Evolutionary conservation across 805 yeast species (phyloP).

Genomic region (Blastobotrys chiropterorum): DNA sequence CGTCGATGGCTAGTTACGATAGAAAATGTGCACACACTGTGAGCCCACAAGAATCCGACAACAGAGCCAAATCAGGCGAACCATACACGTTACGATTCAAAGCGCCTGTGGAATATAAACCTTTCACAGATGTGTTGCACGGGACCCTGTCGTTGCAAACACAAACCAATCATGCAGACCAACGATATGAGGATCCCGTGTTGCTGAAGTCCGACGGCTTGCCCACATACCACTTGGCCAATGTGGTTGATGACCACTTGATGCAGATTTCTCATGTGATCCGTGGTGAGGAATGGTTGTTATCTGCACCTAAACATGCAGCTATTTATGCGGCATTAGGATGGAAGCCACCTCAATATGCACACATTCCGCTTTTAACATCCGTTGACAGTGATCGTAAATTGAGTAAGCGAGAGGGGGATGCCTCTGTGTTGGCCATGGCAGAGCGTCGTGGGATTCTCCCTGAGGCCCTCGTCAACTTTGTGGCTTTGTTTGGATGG

Average conservation of each 20-base stretch:
- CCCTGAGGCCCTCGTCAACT: constrained; percentile 85
- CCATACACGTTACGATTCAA: constrained; percentile 62
- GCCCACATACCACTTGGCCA: constrained; percentile 96
- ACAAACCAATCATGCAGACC: constrained; percentile 62
- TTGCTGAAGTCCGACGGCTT: constrained; percentile 86
- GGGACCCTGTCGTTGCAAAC: constrained; percentile 75
- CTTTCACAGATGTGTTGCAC: constrained; percentile 67
- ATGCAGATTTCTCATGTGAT: constrained; percentile 93
- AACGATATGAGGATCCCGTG: constrained; percentile 84
- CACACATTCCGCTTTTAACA: constrained; percentile 88
- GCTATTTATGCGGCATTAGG: constrained; percentile 81
- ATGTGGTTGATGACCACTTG: constrained; percentile 87
- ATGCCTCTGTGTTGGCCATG: constrained; percentile 60
- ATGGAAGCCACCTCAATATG: constrained; percentile 73
- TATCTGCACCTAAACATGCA: constrained; percentile 91
- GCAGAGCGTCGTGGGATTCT: constrained; percentile 53
- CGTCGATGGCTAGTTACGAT: constrained; percentile 89
- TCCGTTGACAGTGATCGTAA: constrained; percentile 50
- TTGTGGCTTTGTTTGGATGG: constrained; percentile 92
- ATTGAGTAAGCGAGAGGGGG: constrained; percentile 80
- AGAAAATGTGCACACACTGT: constrained; percentile 56
- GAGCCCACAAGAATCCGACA: constrained; percentile 37
- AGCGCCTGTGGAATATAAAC: constrained; percentile 65
- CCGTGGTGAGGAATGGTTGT: constrained; percentile 97
- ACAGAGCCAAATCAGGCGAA: constrained; percentile 29